Conservation (phyloP, 768 basidiomycete species). For the Suillus discolor region DNA sequence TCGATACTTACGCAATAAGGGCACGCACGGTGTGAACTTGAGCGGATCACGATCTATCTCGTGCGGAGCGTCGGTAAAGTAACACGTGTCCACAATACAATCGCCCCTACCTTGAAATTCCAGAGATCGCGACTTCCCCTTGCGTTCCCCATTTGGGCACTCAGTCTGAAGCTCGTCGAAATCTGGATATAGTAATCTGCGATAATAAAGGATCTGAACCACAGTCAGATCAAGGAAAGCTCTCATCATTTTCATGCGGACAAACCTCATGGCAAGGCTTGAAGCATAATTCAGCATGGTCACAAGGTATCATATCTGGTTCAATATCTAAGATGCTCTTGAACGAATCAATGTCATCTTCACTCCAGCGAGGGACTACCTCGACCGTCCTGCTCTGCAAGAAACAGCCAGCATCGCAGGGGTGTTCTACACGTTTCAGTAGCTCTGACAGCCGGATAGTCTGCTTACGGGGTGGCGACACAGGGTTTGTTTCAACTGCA, state of each 20-base stretch:
- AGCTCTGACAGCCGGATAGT: slow-evolving; percentile 6
- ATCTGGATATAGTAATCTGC: slow-evolving; percentile 13
- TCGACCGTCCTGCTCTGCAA: slow-evolving; percentile 15
- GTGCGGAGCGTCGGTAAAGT: slow-evolving; percentile 18
- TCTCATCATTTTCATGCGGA: neutral
- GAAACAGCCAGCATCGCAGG: slow-evolving; percentile 34
- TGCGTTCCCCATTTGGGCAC: neutral
- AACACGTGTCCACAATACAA: slow-evolving; percentile 20
- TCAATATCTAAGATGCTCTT: slow-evolving; percentile 41
- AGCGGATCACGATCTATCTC: slow-evolving; percentile 12
- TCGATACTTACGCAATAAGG: no score
- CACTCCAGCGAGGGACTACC: slow-evolving; percentile 40
- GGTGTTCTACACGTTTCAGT: slow-evolving; percentile 13
- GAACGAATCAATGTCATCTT: slow-evolving; percentile 42
- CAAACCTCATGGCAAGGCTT: slow-evolving; percentile 64
- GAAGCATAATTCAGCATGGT: slow-evolving; percentile 53
- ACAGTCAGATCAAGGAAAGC: neutral
- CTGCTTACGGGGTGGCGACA: slow-evolving; percentile 12
- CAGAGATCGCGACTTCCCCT: slow-evolving; percentile 13
- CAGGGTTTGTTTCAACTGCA: slow-evolving; percentile 26
- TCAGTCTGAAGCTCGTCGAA: slow-evolving; percentile 1
- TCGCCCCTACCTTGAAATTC: slow-evolving; percentile 25
- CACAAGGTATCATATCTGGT: slow-evolving; percentile 52
- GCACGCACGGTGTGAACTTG: slow-evolving; percentile 21
- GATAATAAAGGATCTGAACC: slow-evolving; percentile 27